Evolutionary conservation across 495 filamentous ascomycete species (phyloP), one percentile per base, ranked within the genome.

Genomic region (Penicillium cosmopolitanum): DNA sequence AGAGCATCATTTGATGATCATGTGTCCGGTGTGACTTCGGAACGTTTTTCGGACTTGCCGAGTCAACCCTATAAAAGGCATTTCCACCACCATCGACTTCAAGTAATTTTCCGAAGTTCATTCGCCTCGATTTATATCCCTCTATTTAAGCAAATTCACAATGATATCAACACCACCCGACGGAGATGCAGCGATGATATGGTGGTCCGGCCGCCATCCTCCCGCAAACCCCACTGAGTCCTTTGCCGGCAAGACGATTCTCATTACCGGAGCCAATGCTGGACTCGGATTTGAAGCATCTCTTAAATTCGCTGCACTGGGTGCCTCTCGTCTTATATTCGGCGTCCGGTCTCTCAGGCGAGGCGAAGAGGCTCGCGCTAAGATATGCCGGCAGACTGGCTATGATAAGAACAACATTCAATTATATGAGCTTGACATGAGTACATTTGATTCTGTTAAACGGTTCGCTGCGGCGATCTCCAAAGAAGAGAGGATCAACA

Each of bases 401-500:
- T 65, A 75, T 4, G 38, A 18, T 13, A 21, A 16, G 50, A 13
- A 52, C 50, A 21, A 35, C n/a, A 50, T 60, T 23, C 46, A 42
- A 31, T 18, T 60, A 23, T 35, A 44, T 34, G 46, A 60, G 33
- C 38, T 60, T 5, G 77, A 80, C 57, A 65, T 80, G 63, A 31
- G 51, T 28, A 58, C 35, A 42, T 79, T 72, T 50, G 65, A 61
- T 11, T 67, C 56, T 33, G 64, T 76, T 12, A 56, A 67, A 25
- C 50, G 23, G 6, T 78, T 79, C 48, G 69, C 65, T 16, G 36
- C 33, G 6, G 51, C 21, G 16, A 23, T 54, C 42, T 23, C 16
- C 57, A 23, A 47, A 15, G 46, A 48, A 28, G 19, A 11, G 23
- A 23, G 10, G 12, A 48, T 48, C 2, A 23, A 57, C 46, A 51